These are phyloP conservation scores for Neofusicoccum umdonicola DNA, from an alignment of 2,329 filamentous ascomycete genomes.

Conservation along the genomic window DNA sequence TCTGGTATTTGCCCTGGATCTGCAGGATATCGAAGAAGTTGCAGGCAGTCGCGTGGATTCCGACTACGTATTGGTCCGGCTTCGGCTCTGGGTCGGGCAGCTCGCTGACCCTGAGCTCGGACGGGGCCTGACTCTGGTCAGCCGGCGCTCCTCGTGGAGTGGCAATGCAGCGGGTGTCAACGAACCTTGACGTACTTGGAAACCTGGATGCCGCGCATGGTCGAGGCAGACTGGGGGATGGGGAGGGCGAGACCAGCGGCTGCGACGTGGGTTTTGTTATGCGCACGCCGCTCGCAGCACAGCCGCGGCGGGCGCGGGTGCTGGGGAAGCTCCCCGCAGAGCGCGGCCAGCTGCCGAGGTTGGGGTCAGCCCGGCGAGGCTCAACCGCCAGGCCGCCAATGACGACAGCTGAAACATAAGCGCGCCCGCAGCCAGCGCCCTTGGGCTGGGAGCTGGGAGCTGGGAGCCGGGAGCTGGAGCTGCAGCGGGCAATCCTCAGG, in stretches of 20 bases:
- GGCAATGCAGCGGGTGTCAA: background rate
- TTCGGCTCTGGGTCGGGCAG: conserved; percentile 73
- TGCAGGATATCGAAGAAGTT: conserved; percentile 99
- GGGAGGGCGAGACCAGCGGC: background rate
- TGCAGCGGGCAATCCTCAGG: background rate
- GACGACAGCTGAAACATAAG: conserved; percentile 7
- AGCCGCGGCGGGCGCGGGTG: background rate
- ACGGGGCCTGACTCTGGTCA: conserved; percentile 60
- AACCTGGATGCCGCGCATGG: conserved; percentile 74
- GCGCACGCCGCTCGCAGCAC: background rate
- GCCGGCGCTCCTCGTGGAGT: conserved; percentile 20
- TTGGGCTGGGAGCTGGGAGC: no score
- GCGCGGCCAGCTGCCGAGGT: background rate
- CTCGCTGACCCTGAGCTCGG: conserved; percentile 71
- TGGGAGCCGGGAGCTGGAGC: background rate
- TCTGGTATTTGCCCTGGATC: conserved; percentile 92
- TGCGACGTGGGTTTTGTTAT: background rate
- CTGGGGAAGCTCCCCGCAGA: conserved; percentile 11
- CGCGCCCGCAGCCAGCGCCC: background rate
- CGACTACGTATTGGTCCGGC: conserved; percentile 77
- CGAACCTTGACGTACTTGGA: conserved; percentile 70
- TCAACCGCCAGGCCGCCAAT: conserved; percentile 12
- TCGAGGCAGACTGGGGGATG: conserved; percentile 26
- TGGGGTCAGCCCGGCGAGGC: background rate
- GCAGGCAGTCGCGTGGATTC: conserved; percentile 80